Evolutionary conservation across 2,329 filamentous ascomycete genomes (phyloP), one percentile per base, ranked within the genome.

Genomic region (Alternaria gaisen): DNA sequence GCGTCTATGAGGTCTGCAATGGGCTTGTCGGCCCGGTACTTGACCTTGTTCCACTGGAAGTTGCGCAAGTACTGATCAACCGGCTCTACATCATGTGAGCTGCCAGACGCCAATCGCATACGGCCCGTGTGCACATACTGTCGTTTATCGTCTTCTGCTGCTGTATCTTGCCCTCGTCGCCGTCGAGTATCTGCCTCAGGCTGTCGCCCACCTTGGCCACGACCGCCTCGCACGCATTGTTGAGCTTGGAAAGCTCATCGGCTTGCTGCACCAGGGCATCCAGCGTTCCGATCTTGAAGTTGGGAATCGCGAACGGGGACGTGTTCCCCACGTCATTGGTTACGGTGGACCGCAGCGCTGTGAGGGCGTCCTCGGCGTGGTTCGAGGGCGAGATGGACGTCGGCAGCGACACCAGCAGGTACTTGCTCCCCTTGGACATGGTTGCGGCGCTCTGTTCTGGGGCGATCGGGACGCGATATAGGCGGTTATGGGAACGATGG

Each of bases 41-140:
- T 95, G 81, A 97, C 92, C 81, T 95, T 97, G 83, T 98, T 98
- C 95, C 95, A 99, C 68, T 88, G 87, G 80, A 98, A 99, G 56
- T 87, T 90, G 75, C 90, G 88, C 46, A 99, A 83, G 77, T 98
- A 99, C 77, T 94, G 91, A 72, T 97, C 94, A 62, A 94, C 93
- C n/a, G 95, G 94, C 80, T 97, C 94, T 98, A 77, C 48, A 50
- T 38, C 24, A 36, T 57, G 58, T 60, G 53, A 60, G 58, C 58
- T 53, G 34, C 46, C 40, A 9, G n/a, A 1, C 38, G 7, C 34
- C 47, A 57, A 36, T 36, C 47, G 38, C 28, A 22, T 30, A 36
- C 40, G 26, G 46, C 14, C 16, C 38, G 4, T 14, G 16, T 10
- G 14, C n/a, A 61, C 60, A 72, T 91, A 79, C 93, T 96, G 77